Conservation (phyloP, 176 grass and related monocot genomes). For the Phoenix dactylifera region DNA sequence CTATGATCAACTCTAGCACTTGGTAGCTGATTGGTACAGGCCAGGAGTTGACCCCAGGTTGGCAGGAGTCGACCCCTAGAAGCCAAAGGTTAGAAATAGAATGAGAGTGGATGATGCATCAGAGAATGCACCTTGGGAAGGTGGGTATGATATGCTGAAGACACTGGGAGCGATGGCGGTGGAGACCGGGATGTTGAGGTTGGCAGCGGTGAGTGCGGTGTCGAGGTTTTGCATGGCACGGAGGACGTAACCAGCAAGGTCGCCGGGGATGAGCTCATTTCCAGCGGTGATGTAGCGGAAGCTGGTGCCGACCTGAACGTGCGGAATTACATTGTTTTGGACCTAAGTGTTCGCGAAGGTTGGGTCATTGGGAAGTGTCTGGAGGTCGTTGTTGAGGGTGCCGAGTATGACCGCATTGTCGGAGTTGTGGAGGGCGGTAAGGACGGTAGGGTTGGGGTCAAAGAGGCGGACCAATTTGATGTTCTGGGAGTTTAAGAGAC, state of each 20-base stretch:
- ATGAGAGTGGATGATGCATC: neutral
- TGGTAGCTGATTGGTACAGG: too few relatives aligned
- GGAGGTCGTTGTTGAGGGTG: constrained; percentile 71
- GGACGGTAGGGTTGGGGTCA: constrained; percentile 52
- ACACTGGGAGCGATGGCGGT: neutral
- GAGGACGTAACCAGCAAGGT: neutral
- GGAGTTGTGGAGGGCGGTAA: constrained; percentile 50
- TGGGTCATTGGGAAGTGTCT: constrained; percentile 32
- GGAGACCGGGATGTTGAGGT: neutral
- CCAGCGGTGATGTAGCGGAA: constrained; percentile 7
- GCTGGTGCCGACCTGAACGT: constrained; percentile 4
- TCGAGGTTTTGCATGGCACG: constrained; percentile 18
- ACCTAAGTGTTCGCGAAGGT: constrained; percentile 62
- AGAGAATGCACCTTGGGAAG: constrained; percentile 11
- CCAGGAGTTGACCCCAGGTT: too few relatives aligned
- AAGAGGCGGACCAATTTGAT: constrained; percentile 69
- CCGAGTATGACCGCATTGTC: constrained; percentile 67
- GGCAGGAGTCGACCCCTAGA: too few relatives aligned
- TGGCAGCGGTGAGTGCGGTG: neutral
- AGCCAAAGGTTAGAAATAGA: too few relatives aligned
- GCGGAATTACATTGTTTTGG: constrained; percentile 52
- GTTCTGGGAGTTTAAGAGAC: constrained; percentile 34
- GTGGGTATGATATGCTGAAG: constrained; percentile 1
- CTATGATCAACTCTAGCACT: too few relatives aligned
- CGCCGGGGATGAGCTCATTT: constrained; percentile 13